Conservation (phyloP, 495 filamentous ascomycete species). For the Tuber indicum region DNA sequence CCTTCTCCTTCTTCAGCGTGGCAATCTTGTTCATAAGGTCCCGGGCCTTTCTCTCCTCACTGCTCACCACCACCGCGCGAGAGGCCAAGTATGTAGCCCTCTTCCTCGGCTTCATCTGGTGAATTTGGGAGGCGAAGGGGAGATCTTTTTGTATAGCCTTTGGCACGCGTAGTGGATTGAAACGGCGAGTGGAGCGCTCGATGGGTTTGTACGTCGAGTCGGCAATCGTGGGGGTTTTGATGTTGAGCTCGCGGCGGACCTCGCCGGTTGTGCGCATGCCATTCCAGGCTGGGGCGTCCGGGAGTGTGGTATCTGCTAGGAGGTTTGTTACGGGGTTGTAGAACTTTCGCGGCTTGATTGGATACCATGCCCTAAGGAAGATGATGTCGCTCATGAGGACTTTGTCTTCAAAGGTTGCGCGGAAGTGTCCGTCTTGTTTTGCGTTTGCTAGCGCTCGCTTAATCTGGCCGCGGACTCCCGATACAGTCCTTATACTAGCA, state of each 20-base stretch:
- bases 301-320: conserved; percentile 48
- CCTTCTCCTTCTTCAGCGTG: conserved; percentile 84
- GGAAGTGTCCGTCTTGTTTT: conserved; percentile 89
- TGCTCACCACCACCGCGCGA: conserved; percentile 70
- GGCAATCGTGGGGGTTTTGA: conserved; percentile 68
- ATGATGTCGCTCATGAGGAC: conserved; percentile 93
- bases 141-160: conserved; percentile 74
- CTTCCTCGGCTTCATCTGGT: conserved; percentile 67
- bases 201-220: conserved; percentile 78
- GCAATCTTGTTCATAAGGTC: conserved; percentile 90
- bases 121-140: conserved; percentile 88
- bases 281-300: conserved; percentile 57
- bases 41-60: conserved; percentile 80
- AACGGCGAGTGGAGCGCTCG: conserved; percentile 72
- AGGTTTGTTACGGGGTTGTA: conserved; percentile 96
- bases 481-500: conserved; percentile 88
- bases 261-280: conserved; percentile 93
- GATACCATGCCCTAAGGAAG: conserved; percentile 93
- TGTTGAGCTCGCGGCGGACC: conserved; percentile 66
- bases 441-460: conserved; percentile 81
- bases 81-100: conserved; percentile 88
- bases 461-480: conserved; percentile 91
- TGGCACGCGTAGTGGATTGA: conserved; percentile 89
- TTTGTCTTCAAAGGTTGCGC: conserved; percentile 97
- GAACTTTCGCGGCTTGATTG: conserved; percentile 86